phyloP scores from a whole-genome alignment of 208 protist species.

The Leishmania tarentolae region DNA sequence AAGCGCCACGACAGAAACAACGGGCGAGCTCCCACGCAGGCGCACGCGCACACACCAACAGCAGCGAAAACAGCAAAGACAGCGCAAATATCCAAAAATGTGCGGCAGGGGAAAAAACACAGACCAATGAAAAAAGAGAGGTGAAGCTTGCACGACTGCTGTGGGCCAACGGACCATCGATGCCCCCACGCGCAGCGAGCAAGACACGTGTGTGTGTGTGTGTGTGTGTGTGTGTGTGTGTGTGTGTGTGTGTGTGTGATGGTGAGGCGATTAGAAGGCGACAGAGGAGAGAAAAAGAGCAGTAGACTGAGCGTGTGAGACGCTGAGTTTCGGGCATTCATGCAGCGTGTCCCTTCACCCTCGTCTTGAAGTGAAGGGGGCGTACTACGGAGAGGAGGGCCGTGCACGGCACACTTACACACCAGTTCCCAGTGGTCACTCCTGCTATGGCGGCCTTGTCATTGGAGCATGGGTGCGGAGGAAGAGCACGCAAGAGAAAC shows the following conservation, averaged over 20 bases:
- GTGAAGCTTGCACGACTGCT: background rate
- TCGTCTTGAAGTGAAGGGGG: background rate
- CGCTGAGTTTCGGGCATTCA: background rate
- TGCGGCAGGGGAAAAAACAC: background rate
- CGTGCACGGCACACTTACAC: background rate
- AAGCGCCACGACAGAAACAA: background rate
- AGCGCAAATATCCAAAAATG: background rate
- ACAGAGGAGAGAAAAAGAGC: background rate
- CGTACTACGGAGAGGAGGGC: background rate
- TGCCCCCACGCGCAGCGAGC: background rate
- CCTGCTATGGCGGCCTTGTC: background rate
- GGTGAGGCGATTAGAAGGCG: too few relatives aligned
- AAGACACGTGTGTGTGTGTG: background rate
- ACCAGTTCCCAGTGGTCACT: background rate
- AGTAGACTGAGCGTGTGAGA: background rate
- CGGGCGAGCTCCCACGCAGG: background rate
- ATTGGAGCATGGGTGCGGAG: background rate
- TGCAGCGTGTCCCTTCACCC: background rate
- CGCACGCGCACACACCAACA: constrained; percentile 5
- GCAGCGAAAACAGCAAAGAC: background rate
- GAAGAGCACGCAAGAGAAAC: background rate
- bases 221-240: background rate
- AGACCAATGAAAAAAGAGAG: background rate
- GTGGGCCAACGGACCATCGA: background rate
- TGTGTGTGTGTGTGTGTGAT: background rate